phyloP scores from a whole-genome alignment of 1,139 yeast species.

The Blastobotrys illinoisensis region DNA sequence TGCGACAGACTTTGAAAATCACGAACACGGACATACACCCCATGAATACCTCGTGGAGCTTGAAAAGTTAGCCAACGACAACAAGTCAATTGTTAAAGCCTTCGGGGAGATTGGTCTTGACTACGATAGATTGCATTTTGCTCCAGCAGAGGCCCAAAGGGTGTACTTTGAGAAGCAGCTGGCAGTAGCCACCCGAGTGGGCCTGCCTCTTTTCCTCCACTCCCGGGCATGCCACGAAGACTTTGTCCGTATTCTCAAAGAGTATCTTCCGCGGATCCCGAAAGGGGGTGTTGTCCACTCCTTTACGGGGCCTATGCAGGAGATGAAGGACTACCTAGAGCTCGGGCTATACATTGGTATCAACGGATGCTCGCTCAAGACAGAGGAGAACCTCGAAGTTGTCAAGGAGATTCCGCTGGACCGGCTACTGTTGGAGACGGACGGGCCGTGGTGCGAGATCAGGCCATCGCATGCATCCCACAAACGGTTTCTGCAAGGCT shows the following conservation, averaged over 20 bases:
- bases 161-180: slow-evolving; percentile 68
- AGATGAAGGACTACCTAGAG: slow-evolving; percentile 46
- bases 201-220: slow-evolving; percentile 78
- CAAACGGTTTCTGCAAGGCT: slow-evolving; percentile 50
- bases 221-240: slow-evolving; percentile 87
- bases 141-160: slow-evolving; percentile 62
- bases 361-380: slow-evolving; percentile 88
- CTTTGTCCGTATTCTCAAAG: slow-evolving; percentile 56
- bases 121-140: slow-evolving; percentile 78
- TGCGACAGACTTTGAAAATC: slow-evolving; percentile 56
- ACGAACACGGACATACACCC: slow-evolving; percentile 20
- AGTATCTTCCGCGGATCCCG: slow-evolving; percentile 42
- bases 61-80: slow-evolving; percentile 44
- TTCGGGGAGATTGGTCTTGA: slow-evolving; percentile 94
- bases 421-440: slow-evolving; percentile 78
- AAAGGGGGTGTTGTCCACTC: slow-evolving; percentile 82
- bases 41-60: slow-evolving; percentile 43
- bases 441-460: slow-evolving; percentile 98
- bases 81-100: slow-evolving; percentile 51
- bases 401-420: slow-evolving; percentile 62
- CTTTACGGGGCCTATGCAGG: slow-evolving; percentile 78
- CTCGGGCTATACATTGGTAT: slow-evolving; percentile 71
- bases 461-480: slow-evolving; percentile 76
- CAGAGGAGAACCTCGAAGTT: slow-evolving; percentile 65
- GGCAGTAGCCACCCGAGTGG: slow-evolving; percentile 46